Evolutionary conservation across 2,329 filamentous ascomycete genomes (phyloP).

Genomic region (Didymella keratinophila): DNA sequence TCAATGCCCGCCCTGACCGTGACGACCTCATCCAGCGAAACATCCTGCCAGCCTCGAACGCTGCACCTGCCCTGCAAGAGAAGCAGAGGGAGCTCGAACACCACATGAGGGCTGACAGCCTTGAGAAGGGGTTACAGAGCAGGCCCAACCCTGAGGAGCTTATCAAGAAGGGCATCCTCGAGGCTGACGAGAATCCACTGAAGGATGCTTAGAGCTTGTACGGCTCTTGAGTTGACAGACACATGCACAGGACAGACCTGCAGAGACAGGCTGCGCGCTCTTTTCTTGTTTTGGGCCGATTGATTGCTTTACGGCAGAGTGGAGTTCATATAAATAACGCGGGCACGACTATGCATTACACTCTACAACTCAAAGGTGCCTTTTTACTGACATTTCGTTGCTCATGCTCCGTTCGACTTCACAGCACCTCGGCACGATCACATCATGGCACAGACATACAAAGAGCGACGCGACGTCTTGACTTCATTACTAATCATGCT

Average conservation of each 20-base stretch:
- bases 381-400: not conserved
- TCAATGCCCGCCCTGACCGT: conserved; percentile 71
- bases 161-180: conserved; percentile 80
- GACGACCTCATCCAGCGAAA: conserved; percentile 84
- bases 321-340: conserved; percentile 13
- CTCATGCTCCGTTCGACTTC: not conserved
- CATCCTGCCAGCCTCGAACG: conserved; percentile 81
- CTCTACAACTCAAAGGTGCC: not conserved
- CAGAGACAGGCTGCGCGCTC: conserved; percentile 1
- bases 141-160: conserved; percentile 79
- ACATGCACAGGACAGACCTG: not conserved
- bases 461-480: conserved; percentile 28
- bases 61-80: conserved; percentile 79
- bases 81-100: conserved; percentile 85
- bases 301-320: not conserved
- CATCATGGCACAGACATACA: conserved; percentile 1
- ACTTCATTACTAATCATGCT: conserved; percentile 24
- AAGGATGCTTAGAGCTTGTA: conserved; percentile 33
- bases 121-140: conserved; percentile 86
- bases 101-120: conserved; percentile 84
- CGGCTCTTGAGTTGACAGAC: not conserved
- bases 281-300: not conserved
- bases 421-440: not conserved
- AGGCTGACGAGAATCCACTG: conserved; percentile 46
- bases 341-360: conserved; percentile 8